Evolutionary conservation across 176 grass and related monocot genomes (phyloP), one percentile per base, ranked within the genome.

Genomic region (Poa annua): DNA sequence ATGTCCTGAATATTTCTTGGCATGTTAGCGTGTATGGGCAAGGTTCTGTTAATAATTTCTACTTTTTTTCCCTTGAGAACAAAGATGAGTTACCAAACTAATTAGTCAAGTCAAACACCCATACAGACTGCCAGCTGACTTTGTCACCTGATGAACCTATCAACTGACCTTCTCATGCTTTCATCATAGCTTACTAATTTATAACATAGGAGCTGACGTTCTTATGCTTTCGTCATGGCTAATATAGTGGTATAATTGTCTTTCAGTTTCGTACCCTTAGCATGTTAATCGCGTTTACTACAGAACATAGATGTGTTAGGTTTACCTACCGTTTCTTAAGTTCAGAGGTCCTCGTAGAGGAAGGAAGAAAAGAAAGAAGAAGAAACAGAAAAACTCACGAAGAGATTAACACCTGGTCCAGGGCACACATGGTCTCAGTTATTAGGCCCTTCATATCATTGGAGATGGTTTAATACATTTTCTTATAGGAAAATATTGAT

Each of bases 261-360:
- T 47, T 21, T 36, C 54, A 66, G 65, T 57, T 86, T 89, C 53
- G 78, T 6, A 21, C 17, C 62, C 25, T 5, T 34, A 45, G 74
- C 77, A 80, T 21, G 20, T 77, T 55, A 86, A 47, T 77, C 64
- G 56, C 21, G 36, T 19, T 81, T 66, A 86, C 34, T 47, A 59
- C 65, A 82, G 56, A 83, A 59, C 3, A 33, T 65, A 42, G 66
- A 68, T 64, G 38, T 16, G 88, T 83, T 86, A 83, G 80, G 84
- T 78, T 86, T 83, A 83, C 74, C 80, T 75, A 83, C 84, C 59
- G 73, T 90, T 45, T 66, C 20, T 78, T 77, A 48, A 41, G 66
- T 70, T 78, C 78, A 65, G 6, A 81, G 4, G 47, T 68, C 65
- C 65, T 68, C 65, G 3, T 7, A 66, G 17, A 66, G 32, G 34